Conservation (phyloP, 2,329 filamentous ascomycete genomes). For the Colletotrichum lentis region DNA sequence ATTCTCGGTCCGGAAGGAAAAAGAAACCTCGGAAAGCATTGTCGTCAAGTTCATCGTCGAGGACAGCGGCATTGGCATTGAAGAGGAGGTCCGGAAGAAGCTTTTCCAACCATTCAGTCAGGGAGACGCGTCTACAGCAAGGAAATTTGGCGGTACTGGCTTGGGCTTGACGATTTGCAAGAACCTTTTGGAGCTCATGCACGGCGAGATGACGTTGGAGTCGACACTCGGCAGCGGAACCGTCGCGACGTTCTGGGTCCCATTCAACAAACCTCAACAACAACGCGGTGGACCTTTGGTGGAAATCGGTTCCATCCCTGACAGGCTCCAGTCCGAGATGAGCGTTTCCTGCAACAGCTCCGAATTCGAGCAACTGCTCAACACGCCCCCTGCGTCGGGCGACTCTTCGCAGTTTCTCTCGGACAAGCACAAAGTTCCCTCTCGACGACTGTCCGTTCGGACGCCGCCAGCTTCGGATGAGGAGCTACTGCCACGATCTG, state of each 20-base stretch:
- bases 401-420: conserved; percentile 33
- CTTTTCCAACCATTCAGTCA: conserved; percentile 85
- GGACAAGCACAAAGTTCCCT: conserved; percentile 42
- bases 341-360: conserved; percentile 74
- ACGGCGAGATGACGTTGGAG: conserved; percentile 74
- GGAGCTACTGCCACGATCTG: conserved; percentile 59
- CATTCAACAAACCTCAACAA: conserved; percentile 74
- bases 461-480: conserved; percentile 52
- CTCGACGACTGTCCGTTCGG: conserved; percentile 47
- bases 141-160: conserved; percentile 81
- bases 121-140: conserved; percentile 80
- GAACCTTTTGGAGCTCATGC: conserved; percentile 81
- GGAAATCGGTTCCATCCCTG: conserved; percentile 70
- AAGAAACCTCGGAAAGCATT: conserved; percentile 70
- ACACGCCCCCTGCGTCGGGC: conserved; percentile 50
- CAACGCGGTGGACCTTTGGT: conserved; percentile 56
- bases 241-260: conserved; percentile 78
- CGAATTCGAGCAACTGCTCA: conserved; percentile 62
- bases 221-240: conserved; percentile 74
- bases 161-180: conserved; percentile 83
- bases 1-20: conserved; percentile 70
- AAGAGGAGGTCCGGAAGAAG: conserved; percentile 75
- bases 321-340: conserved; percentile 70
- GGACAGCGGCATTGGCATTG: conserved; percentile 83
- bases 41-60: conserved; percentile 76